Evolutionary conservation across 768 basidiomycete species (phyloP), one percentile per base, ranked within the genome.

Genomic region (Russula sp.): DNA sequence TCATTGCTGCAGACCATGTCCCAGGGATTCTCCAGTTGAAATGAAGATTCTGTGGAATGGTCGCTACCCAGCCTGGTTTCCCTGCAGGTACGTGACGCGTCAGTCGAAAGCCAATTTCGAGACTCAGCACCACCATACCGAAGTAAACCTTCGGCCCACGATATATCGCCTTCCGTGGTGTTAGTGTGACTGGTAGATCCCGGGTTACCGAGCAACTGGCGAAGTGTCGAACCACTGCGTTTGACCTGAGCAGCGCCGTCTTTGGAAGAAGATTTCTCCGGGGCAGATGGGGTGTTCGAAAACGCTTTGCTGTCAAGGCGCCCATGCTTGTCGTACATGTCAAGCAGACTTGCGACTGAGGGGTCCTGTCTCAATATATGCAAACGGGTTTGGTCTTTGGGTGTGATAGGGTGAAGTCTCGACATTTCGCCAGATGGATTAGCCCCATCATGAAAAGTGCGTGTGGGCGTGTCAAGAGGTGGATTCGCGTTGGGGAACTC

Each of bases 101-200:
- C 34, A 66, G 20, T 37, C 2, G 22, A 48, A 14, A 35, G 22
- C 5, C 35, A 18, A 47, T 31, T 16, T 47, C 18, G 16, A 35
- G 31, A 51, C 13, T 10, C 22, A 20, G 20, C 32, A 22, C 11
- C 6, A 7, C 22, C 61, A 31, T 67, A 90, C 89, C 79, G 81
- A 57, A 91, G 76, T 72, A 82, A 85, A 48, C 82, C 80, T 75
- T 92, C 89, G 13, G 89, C 89, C 89, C 89, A 92, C 2, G 89
- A 91, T 58, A 92, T 89, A 67, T 91, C 89, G 7, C 88, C 84
- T 71, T 89, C 87, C 7, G 70, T 65, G 0, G 70, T 74, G 65
- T 77, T 77, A n/a, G 73, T 70, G 59, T 77, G 74, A 34, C 61
- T 59, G 14, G 50, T 40, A 32, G 67, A 45, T 37, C 71, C 72